These are phyloP conservation scores for Cairneyella variabilis DNA, from an alignment of 495 filamentous ascomycete genomes.

Conservation along the genomic window DNA sequence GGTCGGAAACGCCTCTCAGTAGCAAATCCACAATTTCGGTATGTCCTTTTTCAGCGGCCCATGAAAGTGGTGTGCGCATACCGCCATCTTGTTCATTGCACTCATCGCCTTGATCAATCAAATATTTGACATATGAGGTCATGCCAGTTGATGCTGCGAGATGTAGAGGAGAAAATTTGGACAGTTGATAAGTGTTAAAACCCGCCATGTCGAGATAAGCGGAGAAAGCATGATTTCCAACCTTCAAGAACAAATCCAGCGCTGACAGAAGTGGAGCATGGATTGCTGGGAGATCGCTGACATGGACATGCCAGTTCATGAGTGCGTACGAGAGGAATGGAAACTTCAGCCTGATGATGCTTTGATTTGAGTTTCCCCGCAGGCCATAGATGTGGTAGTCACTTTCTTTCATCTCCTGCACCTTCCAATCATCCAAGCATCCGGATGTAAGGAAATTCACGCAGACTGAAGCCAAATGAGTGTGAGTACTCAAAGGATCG, in stretches of 20 bases:
- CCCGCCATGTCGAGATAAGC: constrained; percentile 2
- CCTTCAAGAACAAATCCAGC: constrained; percentile 7
- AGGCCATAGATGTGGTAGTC: not conserved
- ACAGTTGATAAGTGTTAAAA: not conserved
- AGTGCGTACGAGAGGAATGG: constrained; percentile 32
- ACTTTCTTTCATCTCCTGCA: not conserved
- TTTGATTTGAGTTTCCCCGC: constrained; percentile 1
- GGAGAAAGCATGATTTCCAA: not conserved
- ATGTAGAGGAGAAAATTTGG: constrained; percentile 2
- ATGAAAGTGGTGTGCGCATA: constrained; percentile 23
- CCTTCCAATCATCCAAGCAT: not conserved
- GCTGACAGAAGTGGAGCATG: constrained; percentile 7
- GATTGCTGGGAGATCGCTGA: not conserved
- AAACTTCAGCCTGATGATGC: constrained; percentile 7
- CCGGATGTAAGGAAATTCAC: constrained; percentile 15
- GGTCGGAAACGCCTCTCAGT: constrained; percentile 18
- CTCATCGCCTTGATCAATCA: constrained; percentile 4
- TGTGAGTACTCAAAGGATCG: constrained; percentile 27
- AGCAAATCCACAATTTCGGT: constrained; percentile 17
- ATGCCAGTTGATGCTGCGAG: constrained; percentile 8
- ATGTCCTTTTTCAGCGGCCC: constrained; percentile 21
- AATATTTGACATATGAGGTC: not conserved
- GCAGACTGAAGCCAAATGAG: not conserved
- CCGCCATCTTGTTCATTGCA: constrained; percentile 6
- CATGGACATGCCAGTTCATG: constrained; percentile 28